Percentiles rank a stretch among this genome's conserved stretches.
Conservation (phyloP, 2,329 filamentous ascomycete species). For the Fusarium paranaense region DNA sequence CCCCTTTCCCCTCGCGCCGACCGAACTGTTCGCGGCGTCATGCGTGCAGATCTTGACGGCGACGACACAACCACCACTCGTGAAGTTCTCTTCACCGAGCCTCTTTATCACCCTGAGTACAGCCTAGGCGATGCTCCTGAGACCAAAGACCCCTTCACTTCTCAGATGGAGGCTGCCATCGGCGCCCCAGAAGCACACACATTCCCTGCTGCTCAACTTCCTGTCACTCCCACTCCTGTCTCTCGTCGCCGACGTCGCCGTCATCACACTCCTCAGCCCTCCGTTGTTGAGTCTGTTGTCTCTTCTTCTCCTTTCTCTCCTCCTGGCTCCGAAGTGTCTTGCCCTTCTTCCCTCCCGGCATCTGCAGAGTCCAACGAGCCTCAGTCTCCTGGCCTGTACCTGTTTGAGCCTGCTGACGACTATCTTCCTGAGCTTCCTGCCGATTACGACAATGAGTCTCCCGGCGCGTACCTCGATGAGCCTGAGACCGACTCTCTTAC, state of each 20-base stretch:
- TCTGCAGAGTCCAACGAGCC: not conserved
- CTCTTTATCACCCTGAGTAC: conserved; percentile 47
- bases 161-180: not conserved
- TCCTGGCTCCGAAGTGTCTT: not conserved
- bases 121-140: conserved; percentile 44
- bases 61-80: conserved; percentile 44
- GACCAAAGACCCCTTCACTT: not conserved
- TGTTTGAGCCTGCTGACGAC: not conserved
- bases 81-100: conserved; percentile 49
- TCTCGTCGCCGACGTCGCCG: not conserved
- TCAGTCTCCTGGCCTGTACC: not conserved
- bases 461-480: not conserved
- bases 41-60: conserved; percentile 43
- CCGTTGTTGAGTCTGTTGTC: not conserved
- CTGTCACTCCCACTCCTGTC: not conserved
- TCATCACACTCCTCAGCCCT: not conserved
- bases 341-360: not conserved
- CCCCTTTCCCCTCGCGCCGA: conserved; percentile 43
- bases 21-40: conserved; percentile 47
- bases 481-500: not conserved
- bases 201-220: not conserved
- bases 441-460: not conserved
- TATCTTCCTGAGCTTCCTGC: not conserved
- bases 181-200: not conserved
- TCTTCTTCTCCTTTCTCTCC: not conserved